These are phyloP conservation scores for Vicia sativa DNA, from an alignment of 306 rosid species.

Conservation along the genomic window DNA sequence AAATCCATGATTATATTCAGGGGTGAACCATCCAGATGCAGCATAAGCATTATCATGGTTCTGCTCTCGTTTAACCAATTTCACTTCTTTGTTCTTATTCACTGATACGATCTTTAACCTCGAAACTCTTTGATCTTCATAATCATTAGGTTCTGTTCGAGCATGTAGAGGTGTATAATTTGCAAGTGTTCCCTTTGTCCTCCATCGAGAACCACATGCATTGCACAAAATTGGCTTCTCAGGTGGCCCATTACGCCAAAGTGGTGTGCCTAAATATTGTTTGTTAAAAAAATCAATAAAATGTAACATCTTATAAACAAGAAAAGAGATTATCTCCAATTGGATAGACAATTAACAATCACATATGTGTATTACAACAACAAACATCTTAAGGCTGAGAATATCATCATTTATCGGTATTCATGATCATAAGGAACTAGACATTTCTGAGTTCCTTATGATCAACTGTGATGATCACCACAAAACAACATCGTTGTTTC, in stretches of 20 bases:
- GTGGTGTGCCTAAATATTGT: slow-evolving; percentile 82
- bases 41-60: slow-evolving; percentile 47
- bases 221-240: slow-evolving; percentile 98
- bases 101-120: slow-evolving; percentile 72
- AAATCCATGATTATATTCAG: slow-evolving; percentile 67
- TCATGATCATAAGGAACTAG: slow-evolving; percentile 30
- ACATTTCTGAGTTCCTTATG: too few species aligned
- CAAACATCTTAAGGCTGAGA: slow-evolving; percentile 37
- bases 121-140: slow-evolving; percentile 70
- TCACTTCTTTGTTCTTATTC: slow-evolving; percentile 80
- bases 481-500: slow-evolving; percentile 18
- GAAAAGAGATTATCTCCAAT: slow-evolving; percentile 26
- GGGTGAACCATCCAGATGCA: slow-evolving; percentile 48
- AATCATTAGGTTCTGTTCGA: slow-evolving; percentile 72
- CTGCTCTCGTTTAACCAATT: slow-evolving; percentile 73
- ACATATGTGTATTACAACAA: slow-evolving; percentile 16
- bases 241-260: slow-evolving; percentile 99
- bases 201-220: slow-evolving; percentile 99
- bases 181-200: slow-evolving; percentile 98
- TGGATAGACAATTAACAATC: slow-evolving; percentile 26
- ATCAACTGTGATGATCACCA: slow-evolving; percentile 31
- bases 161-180: slow-evolving; percentile 98
- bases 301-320: slow-evolving; percentile 28
- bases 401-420: slow-evolving; percentile 24
- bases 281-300: slow-evolving; percentile 45